Conservation (phyloP, 148 eudicot genomes). For the Camellia sinensis region DNA sequence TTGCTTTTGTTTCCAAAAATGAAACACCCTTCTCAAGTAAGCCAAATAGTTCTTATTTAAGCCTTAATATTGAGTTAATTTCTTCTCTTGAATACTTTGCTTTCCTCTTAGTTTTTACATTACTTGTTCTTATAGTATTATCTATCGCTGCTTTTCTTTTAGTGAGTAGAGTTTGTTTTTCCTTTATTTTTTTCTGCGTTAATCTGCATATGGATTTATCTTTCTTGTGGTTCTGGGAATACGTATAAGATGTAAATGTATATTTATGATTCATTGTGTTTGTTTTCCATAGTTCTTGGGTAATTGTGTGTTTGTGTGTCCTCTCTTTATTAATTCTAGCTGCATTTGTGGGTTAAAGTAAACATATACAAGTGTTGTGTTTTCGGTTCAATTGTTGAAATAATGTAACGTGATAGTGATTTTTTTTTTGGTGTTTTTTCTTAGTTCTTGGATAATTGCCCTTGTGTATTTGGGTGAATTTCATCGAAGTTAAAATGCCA, state of each 20-base stretch:
- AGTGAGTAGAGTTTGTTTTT: not conserved
- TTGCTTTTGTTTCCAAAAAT: not conserved
- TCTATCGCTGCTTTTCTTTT: not conserved
- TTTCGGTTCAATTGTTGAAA: too few relatives aligned
- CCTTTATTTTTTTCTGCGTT: not conserved
- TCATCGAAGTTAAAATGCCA: not conserved
- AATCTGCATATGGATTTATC: not conserved
- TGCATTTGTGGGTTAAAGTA: too few relatives aligned
- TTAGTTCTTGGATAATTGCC: not conserved
- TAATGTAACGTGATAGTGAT: too few relatives aligned
- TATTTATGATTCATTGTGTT: too few relatives aligned
- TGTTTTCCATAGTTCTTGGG: too few relatives aligned
- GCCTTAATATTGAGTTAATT: not conserved
- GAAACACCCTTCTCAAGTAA: slow-evolving; percentile 1
- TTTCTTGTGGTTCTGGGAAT: too few relatives aligned
- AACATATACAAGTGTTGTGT: too few relatives aligned
- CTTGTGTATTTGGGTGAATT: not conserved
- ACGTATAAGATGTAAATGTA: too few relatives aligned
- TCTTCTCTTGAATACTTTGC: not conserved
- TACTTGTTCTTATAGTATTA: not conserved
- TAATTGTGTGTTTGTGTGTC: too few relatives aligned
- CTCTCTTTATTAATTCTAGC: too few relatives aligned
- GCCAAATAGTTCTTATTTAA: not conserved
- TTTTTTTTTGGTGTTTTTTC: not conserved
- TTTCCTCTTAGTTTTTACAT: not conserved